These are phyloP conservation scores for Nannochloropsis oceanica DNA, from an alignment of 108 stramenopile species.

Conservation along the genomic window DNA sequence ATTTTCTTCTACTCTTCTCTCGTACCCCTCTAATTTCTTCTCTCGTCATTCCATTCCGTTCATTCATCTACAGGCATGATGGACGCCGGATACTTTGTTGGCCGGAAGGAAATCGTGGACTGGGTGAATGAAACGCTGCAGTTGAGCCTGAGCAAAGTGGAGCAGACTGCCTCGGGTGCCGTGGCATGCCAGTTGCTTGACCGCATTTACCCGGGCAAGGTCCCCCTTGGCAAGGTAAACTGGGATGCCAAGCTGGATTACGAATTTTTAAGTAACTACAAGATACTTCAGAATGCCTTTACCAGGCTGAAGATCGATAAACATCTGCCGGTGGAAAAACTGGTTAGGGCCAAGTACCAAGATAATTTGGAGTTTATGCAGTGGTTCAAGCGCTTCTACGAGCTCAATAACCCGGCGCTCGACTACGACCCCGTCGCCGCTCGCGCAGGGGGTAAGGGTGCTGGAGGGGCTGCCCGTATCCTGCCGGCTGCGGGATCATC, in stretches of 20 bases:
- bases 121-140: conserved; percentile 81
- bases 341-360: conserved; percentile 84
- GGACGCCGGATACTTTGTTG: conserved; percentile 94
- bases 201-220: conserved; percentile 67
- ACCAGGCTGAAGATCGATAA: conserved; percentile 56
- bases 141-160: conserved; percentile 78
- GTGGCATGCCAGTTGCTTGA: conserved; percentile 93
- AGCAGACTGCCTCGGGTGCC: conserved; percentile 87
- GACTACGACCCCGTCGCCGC: conserved; percentile 74
- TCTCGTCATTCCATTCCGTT: no score
- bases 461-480: background rate
- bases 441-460: conserved; percentile 70
- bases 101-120: conserved; percentile 73
- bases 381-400: conserved; percentile 81
- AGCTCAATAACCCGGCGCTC: conserved; percentile 46
- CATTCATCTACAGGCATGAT: conserved; percentile 65
- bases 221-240: conserved; percentile 77
- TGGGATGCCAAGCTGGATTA: conserved; percentile 74
- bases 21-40: no score
- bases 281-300: conserved; percentile 86
- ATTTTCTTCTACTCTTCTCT: no score
- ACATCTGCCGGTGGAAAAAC: conserved; percentile 57
- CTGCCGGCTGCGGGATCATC: background rate
- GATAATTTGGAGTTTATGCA: conserved; percentile 98
- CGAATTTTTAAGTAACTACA: conserved; percentile 89